phyloP scores from a whole-genome alignment of 2,329 filamentous ascomycete species.

The Parafenestella ontariensis region DNA sequence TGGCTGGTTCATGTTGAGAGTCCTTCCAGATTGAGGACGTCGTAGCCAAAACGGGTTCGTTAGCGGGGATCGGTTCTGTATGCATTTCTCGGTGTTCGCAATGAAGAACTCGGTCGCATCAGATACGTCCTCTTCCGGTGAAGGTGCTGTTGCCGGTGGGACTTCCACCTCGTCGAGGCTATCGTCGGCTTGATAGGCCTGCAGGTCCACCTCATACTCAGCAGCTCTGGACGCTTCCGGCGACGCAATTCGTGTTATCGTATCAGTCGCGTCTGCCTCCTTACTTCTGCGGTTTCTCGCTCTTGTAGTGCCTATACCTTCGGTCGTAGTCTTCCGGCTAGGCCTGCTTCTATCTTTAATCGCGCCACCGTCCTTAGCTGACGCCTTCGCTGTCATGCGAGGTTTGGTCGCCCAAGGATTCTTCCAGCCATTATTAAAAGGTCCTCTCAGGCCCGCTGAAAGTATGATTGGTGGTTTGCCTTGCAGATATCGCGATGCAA shows the following conservation, averaged over 20 bases:
- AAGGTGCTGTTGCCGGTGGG: conserved; percentile 24
- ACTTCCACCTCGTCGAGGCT: conserved; percentile 19
- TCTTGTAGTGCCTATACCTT: neutral
- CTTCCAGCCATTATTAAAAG: conserved; percentile 58
- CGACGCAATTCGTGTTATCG: conserved; percentile 13
- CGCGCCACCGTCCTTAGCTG: neutral
- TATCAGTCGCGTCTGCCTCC: neutral
- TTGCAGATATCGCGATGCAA: conserved; percentile 65
- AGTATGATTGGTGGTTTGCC: conserved; percentile 65
- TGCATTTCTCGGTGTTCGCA: conserved; percentile 15
- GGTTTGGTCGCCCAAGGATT: conserved; percentile 43
- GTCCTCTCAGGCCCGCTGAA: conserved; percentile 68
- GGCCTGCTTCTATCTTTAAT: neutral
- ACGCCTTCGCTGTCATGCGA: neutral
- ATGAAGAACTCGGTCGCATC: conserved; percentile 27
- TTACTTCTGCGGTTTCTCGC: neutral
- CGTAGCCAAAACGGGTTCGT: conserved; percentile 34
- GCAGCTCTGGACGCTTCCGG: conserved; percentile 29
- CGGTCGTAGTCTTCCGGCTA: neutral
- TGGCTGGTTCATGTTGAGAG: conserved; percentile 9
- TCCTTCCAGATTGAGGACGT: conserved; percentile 18
- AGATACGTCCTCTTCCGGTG: conserved; percentile 15
- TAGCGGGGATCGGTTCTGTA: conserved; percentile 15
- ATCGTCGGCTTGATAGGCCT: conserved; percentile 9
- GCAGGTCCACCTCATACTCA: neutral